Evolutionary conservation across 805 yeast species (phyloP), one percentile per base, ranked within the genome.

Genomic region (Starmerella potacharoeniae): DNA sequence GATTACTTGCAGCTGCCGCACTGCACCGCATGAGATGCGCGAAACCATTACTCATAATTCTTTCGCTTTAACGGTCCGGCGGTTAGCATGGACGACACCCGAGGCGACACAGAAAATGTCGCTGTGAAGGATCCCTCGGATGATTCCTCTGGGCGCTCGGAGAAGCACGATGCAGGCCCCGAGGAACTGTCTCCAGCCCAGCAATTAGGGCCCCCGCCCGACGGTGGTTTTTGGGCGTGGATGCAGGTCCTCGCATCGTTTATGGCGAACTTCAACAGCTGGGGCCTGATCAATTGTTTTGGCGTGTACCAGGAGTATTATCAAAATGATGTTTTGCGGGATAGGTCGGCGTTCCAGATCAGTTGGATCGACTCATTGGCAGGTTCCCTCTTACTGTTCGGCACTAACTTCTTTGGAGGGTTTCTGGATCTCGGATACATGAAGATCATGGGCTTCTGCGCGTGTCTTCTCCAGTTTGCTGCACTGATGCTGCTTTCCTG

Each of bases 141-240:
- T 6, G n/a, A 28, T 6, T 40, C 43, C 13, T 40, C 43, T 16
- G 6, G n/a, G 16, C 43, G 29, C 29, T 40, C 43, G 1, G 43
- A 40, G 13, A 22, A 40, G 11, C 29, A n/a, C 29, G 29, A n/a
- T 10, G 43, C 43, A 5, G n/a, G 7, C 13, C 7, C 28, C 11
- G 43, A 40, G 10, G 39, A 46, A 5, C 16, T 46, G 7, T 46
- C 49, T 8, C 49, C 49, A 8, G 49, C 49, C 14, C 49, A 46
- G 30, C 39, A 46, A 33, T 81, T 78, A 67, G 81, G 70, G 63
- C 64, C 64, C 3, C 64, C 66, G 1, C 66, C 66, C 1, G 58
- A 63, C 46, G 66, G 66, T 6, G 66, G 66, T 6, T 30, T 60
- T 11, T 17, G 36, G 42, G 66, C 65, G 0, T 63, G 66, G 66